Evolutionary conservation across 177 flowering plant genomes (phyloP), one percentile per base, ranked within the genome.

Genomic region (Tripterygium wilfordii): DNA sequence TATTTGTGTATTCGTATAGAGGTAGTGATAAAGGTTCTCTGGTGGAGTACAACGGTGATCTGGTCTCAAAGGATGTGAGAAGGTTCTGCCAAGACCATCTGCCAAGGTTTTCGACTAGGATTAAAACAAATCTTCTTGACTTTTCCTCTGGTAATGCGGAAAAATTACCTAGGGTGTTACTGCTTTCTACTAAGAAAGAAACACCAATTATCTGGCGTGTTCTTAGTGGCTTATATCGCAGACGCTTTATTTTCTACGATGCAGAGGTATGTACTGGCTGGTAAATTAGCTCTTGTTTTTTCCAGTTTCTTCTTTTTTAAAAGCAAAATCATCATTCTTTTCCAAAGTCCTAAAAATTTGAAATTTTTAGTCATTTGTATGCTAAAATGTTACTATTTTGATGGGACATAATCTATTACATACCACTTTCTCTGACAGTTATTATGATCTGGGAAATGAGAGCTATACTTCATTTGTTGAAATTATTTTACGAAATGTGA

Each of bases 151-250:
- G 54, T 32, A 48, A 56, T 22, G 55, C 3, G 2, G 74, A 60
- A 42, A 56, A 44, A 35, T 57, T 75, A 22, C 95, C 95, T 25
- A 71, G 65, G 46, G 85, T 91, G 35, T 55, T 91, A 62, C 82
- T 91, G 49, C 75, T 91, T 48, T 88, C 98, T 14, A 67, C 83
- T 44, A 88, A 85, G 65, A 91, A 79, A 46, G 84, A 80, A 49
- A 88, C 96, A 20, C 96, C 98, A 31, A 77, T 78, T 17, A 88
- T 91, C 36, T 91, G 98, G 98, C 90, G 92, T 64, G 84, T 62
- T 42, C 85, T 91, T 12, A 81, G 92, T 62, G 98, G 98, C 42
- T 63, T 88, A 64, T 83, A 74, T 54, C 86, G 17, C 60, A 83
- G 70, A 48, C 84, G 72, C 37, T 64, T 88, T 42, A 38, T 41